These are phyloP conservation scores for Bauhinia variegata DNA, from an alignment of 306 rosid genomes.

Conservation along the genomic window DNA sequence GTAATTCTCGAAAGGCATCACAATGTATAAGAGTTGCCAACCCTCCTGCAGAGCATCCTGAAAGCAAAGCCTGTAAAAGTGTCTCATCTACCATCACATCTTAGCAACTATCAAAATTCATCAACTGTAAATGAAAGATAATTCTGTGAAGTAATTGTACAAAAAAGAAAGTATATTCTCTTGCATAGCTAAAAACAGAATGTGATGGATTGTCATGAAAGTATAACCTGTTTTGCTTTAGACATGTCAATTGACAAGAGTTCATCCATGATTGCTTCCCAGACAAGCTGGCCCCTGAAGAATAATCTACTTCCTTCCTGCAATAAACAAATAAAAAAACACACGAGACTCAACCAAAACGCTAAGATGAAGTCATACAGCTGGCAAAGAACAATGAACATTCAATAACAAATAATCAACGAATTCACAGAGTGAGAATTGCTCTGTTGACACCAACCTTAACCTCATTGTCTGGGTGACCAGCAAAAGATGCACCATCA, in stretches of 20 bases:
- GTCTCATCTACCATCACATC: slow-evolving; percentile 20
- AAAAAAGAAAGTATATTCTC: background rate
- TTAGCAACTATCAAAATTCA: slow-evolving; percentile 16
- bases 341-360: slow-evolving; percentile 13
- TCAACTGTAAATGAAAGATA: background rate
- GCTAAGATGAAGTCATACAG: slow-evolving; percentile 4
- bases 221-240: slow-evolving; percentile 73
- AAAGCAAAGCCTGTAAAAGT: slow-evolving; percentile 80
- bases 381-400: background rate
- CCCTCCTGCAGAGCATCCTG: slow-evolving; percentile 99
- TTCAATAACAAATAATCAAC: slow-evolving; percentile 4
- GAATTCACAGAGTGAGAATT: slow-evolving; percentile 1
- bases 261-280: slow-evolving; percentile 86
- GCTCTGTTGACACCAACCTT: slow-evolving; percentile 45
- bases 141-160: too few relatives aligned
- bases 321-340: slow-evolving; percentile 18
- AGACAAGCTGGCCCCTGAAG: slow-evolving; percentile 94
- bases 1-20: slow-evolving; percentile 63
- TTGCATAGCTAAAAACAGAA: too few relatives aligned
- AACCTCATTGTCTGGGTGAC: slow-evolving; percentile 72
- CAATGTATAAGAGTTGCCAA: slow-evolving; percentile 95
- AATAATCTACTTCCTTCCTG: slow-evolving; percentile 59
- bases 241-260: slow-evolving; percentile 80
- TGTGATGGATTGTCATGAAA: slow-evolving; percentile 13
- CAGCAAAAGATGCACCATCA: slow-evolving; percentile 92